Conservation (phyloP, 495 filamentous ascomycete species). For the Neohortaea acidophila region DNA sequence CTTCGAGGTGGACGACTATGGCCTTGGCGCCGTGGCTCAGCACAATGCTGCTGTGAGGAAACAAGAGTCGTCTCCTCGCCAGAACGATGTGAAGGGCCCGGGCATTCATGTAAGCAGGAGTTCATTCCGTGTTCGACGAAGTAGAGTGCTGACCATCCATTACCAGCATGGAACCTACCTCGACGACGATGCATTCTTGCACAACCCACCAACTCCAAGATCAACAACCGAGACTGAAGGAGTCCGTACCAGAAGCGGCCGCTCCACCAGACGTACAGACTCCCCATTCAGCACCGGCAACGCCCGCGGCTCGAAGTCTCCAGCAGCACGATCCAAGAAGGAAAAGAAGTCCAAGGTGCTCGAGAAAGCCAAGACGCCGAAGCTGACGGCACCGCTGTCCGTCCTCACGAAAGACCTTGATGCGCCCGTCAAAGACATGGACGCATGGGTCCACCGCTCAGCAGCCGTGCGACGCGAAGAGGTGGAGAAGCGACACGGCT, state of each 20-base stretch:
- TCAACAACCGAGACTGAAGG: conserved; percentile 24
- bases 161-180: conserved; percentile 5
- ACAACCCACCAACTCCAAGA: conserved; percentile 28
- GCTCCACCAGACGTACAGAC: conserved; percentile 25
- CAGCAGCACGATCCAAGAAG: conserved; percentile 33
- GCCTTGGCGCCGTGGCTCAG: conserved; percentile 11
- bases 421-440: conserved; percentile 62
- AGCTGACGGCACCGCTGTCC: conserved; percentile 57
- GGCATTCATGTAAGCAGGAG: conserved; percentile 14
- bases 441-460: conserved; percentile 61
- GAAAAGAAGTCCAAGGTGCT: conserved; percentile 34
- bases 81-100: conserved; percentile 11
- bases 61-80: conserved; percentile 9
- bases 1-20: conserved; percentile 13
- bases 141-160: conserved; percentile 1
- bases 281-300: conserved; percentile 17
- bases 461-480: conserved; percentile 49
- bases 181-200: conserved; percentile 11
- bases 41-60: conserved; percentile 11
- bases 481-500: conserved; percentile 53
- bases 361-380: conserved; percentile 34
- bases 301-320: conserved; percentile 28
- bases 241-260: conserved; percentile 34
- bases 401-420: conserved; percentile 54
- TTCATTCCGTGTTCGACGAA: not conserved